Base-by-base conservation (phyloP, 108 stramenopile species). In the Cyclostephanos tholiformis region DNA sequence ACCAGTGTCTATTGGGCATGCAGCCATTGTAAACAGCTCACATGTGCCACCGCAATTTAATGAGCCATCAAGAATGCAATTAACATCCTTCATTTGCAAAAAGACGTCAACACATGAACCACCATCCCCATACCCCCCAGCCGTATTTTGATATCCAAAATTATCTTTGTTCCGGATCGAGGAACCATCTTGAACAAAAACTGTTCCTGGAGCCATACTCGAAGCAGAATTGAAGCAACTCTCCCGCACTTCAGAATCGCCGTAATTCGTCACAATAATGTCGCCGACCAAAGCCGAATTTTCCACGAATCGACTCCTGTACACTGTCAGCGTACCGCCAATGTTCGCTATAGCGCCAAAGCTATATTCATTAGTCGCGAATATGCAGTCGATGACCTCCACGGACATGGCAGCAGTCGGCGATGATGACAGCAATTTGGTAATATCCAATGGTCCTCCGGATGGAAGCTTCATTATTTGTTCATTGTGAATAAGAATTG, bases 121-220 rank as follows among this genome's bases (percentile, higher is more conserved):
- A 13, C 64, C 64, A 16, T 38, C 41, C 32, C 22, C 30, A 8
- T 38, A 66, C 6, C 71, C 71, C 29, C 74, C 74, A 10, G 65
- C 60, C 2, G 80, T 65, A 49, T 75, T 82, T 56, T 56, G 53
- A 20, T 32, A 57, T 5, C 80, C 80, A 58, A 75, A 82, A 60
- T 74, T 82, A 32, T 82, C 36, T 17, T 1, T 57, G 43, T 75
- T 82, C 10, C 59, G 27, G 38, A 82, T 51, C 13, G 50, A 19
- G 9, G 80, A 75, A 41, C 69, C 74, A 20, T 55, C 69, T 48
- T 75, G 64, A 23, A 82, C 52, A 29, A 82, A 82, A 38, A 82
- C 67, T 5, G 60, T 75, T 6, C 80, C 80, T n/a, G 80, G 74
- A 2, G 64, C 39, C 39, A 63, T 46, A 32, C 72, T 69, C 10